Evolutionary conservation across 1,284 basidiomycete species (phyloP), one percentile per base, ranked within the genome.

Genomic region (Cronartium ribicola): DNA sequence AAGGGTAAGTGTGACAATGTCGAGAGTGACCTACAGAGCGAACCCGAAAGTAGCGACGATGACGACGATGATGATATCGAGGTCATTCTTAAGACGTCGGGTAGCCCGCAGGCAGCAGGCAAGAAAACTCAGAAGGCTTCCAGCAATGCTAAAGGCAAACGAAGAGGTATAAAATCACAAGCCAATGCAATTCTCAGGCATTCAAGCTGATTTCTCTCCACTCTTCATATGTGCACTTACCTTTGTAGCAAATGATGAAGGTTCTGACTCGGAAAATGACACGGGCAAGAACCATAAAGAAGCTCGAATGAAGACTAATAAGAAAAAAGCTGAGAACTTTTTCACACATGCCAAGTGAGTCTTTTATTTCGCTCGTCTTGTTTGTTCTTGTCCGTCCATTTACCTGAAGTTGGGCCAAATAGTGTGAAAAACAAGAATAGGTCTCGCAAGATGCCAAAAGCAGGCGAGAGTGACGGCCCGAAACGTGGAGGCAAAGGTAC

Each of bases 231-330:
- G 29, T 29, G 29, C 29, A 29, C 29, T 29, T 29, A 1, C 29
- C 1, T 0, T 41, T 43, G 39, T 22, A 39, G 39, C 22, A 29
- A 40, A 73, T 51, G 13, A 60, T n/a, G 39, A 13, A 5, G 55
- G 22, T 13, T 10, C 6, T 13, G 43, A 55, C 10, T 59, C 70
- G 46, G 40, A 29, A 6, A 36, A 65, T 43, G 51, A 63, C 3
- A 60, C 20, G 2, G 37, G 13, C 6, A 60, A 57, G 39, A 48
- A 40, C 6, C n/a, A 44, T 41, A 74, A 74, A 60, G 71, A 66
- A 11, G 65, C 71, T 48, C 48, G 71, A 13, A 74, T 67, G 71
- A 74, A 64, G n/a, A 74, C 71, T 2, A 74, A 74, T 41, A 74
- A 74, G 20, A 60, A 62, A 22, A 74, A 74, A 63, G 14, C 64